Percentiles rank a stretch among this genome's conserved stretches.
phyloP scores from a whole-genome alignment of 352 stramenopile species.

The Plasmopara muralis region DNA sequence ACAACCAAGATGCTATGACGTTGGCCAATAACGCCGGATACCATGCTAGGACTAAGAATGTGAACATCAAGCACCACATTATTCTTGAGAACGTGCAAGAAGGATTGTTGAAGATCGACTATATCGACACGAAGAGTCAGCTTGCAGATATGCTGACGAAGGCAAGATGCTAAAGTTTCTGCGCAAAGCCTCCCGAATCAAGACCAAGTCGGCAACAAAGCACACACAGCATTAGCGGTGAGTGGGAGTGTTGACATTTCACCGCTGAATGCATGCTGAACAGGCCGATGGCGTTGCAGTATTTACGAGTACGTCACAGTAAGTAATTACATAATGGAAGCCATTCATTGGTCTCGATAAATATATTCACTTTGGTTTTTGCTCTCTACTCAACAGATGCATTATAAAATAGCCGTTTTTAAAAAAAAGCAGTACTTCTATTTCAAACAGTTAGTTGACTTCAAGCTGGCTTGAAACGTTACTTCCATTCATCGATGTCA shows the following conservation, averaged over 20 bases:
- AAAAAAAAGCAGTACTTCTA: no score
- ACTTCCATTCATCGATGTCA: no score
- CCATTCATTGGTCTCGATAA: no score
- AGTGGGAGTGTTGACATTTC: background rate
- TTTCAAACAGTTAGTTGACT: no score
- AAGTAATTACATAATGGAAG: no score
- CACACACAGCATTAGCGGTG: background rate
- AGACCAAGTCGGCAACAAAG: background rate
- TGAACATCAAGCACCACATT: background rate
- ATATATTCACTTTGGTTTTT: no score
- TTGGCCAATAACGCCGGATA: background rate
- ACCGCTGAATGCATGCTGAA: background rate
- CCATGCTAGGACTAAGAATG: background rate
- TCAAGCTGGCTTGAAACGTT: no score
- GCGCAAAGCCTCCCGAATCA: background rate
- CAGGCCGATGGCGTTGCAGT: background rate
- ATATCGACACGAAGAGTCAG: background rate
- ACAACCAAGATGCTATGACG: background rate
- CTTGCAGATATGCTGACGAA: slow-evolving; percentile 1
- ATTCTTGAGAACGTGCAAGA: background rate
- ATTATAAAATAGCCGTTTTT: no score
- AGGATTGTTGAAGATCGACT: background rate
- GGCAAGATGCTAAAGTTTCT: background rate
- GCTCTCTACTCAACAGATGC: no score
- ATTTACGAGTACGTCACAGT: background rate